phyloP scores from a whole-genome alignment of 345 rosid genomes.

The Firmiana major region DNA sequence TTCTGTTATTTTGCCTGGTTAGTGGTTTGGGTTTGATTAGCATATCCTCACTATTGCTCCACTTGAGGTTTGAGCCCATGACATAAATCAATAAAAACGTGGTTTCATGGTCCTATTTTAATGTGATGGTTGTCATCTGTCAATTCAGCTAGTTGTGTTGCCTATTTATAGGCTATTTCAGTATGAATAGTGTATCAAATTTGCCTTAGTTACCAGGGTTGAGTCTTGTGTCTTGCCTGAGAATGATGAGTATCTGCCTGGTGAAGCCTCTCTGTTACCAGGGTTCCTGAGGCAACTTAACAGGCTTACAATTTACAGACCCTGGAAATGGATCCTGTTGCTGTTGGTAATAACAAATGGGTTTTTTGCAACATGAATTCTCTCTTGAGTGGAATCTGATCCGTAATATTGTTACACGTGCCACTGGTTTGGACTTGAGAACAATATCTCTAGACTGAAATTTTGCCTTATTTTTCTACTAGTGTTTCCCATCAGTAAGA shows the following conservation, averaged over 20 bases:
- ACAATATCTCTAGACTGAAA: not conserved
- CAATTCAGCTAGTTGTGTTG: too few species aligned
- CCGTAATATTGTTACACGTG: not conserved
- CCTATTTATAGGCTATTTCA: too few species aligned
- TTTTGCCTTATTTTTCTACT: not conserved
- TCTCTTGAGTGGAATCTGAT: not conserved
- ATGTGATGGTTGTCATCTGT: too few species aligned
- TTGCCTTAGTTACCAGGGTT: too few species aligned
- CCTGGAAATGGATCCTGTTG: not conserved
- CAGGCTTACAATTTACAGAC: not conserved
- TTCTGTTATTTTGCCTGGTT: too few species aligned
- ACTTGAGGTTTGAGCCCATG: too few species aligned
- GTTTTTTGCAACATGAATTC: not conserved
- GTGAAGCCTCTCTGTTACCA: not conserved
- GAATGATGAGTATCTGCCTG: not conserved
- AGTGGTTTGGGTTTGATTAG: too few species aligned
- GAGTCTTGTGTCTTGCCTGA: not conserved
- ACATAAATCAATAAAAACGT: too few species aligned
- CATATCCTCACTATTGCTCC: too few species aligned
- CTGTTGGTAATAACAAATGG: not conserved
- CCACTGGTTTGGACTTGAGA: not conserved
- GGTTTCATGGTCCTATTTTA: too few species aligned
- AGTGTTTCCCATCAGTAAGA: not conserved
- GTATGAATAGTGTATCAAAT: too few species aligned
- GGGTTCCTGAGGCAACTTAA: not conserved